Evolutionary conservation across 352 stramenopile genomes (phyloP).

Genomic region (Pythium apleroticum): DNA sequence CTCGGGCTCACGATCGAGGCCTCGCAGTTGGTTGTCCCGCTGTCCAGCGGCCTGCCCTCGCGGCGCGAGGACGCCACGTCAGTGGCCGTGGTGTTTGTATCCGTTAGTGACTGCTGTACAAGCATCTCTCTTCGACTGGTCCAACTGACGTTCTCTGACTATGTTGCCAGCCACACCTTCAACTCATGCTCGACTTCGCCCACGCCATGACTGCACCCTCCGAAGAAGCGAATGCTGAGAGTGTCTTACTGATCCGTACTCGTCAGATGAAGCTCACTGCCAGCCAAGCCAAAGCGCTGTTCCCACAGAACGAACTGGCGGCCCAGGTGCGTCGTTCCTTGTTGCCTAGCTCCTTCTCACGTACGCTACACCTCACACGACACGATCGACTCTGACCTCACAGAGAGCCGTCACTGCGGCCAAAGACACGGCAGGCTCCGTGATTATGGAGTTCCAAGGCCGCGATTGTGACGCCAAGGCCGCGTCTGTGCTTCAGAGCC

Average conservation of each 20-base stretch:
- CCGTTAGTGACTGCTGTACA: constrained; percentile 6
- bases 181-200: constrained; percentile 52
- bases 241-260: constrained; percentile 43
- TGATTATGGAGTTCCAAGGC: constrained; percentile 66
- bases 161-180: constrained; percentile 33
- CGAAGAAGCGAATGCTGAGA: neutral
- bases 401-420: constrained; percentile 39
- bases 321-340: constrained; percentile 5
- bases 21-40: constrained; percentile 49
- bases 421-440: constrained; percentile 36
- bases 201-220: constrained; percentile 24
- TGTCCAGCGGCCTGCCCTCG: constrained; percentile 40
- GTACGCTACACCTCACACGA: too few species aligned
- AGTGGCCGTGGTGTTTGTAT: constrained; percentile 47
- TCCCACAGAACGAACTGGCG: constrained; percentile 17
- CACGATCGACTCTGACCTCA: neutral
- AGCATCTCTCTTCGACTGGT: neutral
- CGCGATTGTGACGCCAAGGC: constrained; percentile 23
- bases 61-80: constrained; percentile 28
- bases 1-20: constrained; percentile 40
- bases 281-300: constrained; percentile 40
- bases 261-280: constrained; percentile 48
- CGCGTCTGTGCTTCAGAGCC: constrained; percentile 24
- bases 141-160: constrained; percentile 12
- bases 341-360: neutral